Evolutionary conservation across 2,329 filamentous ascomycete species (phyloP), one percentile per base, ranked within the genome.

Genomic region (Cladosporium oxysporum): DNA sequence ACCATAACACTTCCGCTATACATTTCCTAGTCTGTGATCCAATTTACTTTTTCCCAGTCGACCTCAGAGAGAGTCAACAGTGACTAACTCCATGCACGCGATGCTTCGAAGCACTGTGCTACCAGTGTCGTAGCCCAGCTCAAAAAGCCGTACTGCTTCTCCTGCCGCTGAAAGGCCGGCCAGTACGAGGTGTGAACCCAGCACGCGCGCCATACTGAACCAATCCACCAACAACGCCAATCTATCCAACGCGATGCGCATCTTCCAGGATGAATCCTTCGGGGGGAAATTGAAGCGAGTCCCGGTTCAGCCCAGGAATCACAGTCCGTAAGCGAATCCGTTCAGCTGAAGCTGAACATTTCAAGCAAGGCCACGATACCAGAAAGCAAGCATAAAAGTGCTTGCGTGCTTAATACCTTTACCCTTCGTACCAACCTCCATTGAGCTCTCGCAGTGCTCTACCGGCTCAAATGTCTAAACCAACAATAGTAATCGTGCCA

Each of bases 401-500:
- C 18, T 21, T 21, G n/a, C n/a, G 5, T 21, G 18, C 41, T 47
- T 23, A 10, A 47, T 21, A 23, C 7, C 12, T 47, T 16, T 11
- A 21, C 18, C 18, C 7, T 21, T 21, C 21, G 41, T 44, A 44
- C 2, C 12, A 16, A 37, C 7, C 41, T 10, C 21, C 4, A 10
- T 53, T 7, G 11, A 5, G 5, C 31, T 6, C 14, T 3, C 2
- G 4, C 8, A 29, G 14, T 2, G 7, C 26, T 53, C 8, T 26
- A 14, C 2, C 3, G 23, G 18, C 3, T n/a, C n/a, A 8, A 58
- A 67, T 67, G 66, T 53, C 62, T 8, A 67, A 65, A 35, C 62
- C 66, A 31, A 62, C 33, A 16, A 63, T 67, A 16, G 66, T 67
- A 33, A 57, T 66, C 28, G 55, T 67, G 41, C 67, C 66, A 23